A percentile compares a stretch with the other conserved stretches of the same genome.
Evolutionary conservation across 208 protist genomes (phyloP).

Genomic region (Wallacemonas sp.): DNA sequence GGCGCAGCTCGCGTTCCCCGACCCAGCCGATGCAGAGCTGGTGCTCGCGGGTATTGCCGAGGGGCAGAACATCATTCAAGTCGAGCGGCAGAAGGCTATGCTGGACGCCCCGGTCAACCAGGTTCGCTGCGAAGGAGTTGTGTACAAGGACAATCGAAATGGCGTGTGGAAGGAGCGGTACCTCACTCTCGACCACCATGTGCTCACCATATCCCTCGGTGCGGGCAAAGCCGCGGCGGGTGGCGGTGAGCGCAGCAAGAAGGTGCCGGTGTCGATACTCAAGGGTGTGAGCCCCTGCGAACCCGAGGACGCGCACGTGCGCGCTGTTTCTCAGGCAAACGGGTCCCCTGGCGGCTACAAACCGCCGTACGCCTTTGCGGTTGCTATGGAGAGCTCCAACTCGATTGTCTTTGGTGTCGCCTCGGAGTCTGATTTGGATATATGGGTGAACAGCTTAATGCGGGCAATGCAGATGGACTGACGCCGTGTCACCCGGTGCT

Average conservation of each 20-base stretch:
- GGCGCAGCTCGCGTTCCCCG: slow-evolving; percentile 44
- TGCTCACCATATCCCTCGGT: slow-evolving; percentile 77
- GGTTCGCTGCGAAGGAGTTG: slow-evolving; percentile 62
- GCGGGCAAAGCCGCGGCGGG: slow-evolving; percentile 57
- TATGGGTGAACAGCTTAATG: slow-evolving; percentile 70
- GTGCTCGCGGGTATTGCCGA: slow-evolving; percentile 69
- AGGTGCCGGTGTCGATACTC: slow-evolving; percentile 59
- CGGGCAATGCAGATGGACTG: slow-evolving; percentile 69
- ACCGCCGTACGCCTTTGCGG: slow-evolving; percentile 65
- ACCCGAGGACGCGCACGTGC: slow-evolving; percentile 44
- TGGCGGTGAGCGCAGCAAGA: slow-evolving; percentile 65
- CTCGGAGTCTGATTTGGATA: slow-evolving; percentile 57
- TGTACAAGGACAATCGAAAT: slow-evolving; percentile 80
- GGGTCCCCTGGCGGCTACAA: slow-evolving; percentile 20
- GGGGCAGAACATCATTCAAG: slow-evolving; percentile 51
- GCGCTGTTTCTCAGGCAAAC: slow-evolving; percentile 13
- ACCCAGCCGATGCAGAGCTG: slow-evolving; percentile 32
- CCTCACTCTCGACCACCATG: slow-evolving; percentile 46
- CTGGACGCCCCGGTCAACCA: slow-evolving; percentile 25
- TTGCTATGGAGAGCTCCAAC: slow-evolving; percentile 58
- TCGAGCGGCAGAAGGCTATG: slow-evolving; percentile 26
- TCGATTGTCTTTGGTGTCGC: slow-evolving; percentile 73
- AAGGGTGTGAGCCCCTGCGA: slow-evolving; percentile 64
- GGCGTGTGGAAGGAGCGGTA: slow-evolving; percentile 87
- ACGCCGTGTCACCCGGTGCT: no score